Evolutionary conservation across 139 green algal genomes (phyloP).

Genomic region (Chlamydomonas schloesseri): DNA sequence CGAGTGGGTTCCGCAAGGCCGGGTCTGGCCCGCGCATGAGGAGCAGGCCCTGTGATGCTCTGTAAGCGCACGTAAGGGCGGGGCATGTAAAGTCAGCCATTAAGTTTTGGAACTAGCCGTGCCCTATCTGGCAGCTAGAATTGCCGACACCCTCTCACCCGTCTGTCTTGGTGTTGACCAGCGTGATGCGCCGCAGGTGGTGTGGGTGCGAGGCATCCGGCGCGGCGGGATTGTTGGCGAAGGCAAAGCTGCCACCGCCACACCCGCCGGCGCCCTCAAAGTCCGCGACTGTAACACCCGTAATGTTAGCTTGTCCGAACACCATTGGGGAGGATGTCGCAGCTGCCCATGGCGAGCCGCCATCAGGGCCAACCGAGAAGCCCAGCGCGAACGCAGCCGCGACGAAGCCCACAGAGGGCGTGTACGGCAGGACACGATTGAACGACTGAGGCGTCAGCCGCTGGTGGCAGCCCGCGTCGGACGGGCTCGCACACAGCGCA

Average conservation of each 20-base stretch:
- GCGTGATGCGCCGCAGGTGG: constrained; percentile 41
- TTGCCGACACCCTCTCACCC: neutral
- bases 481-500: constrained; percentile 4
- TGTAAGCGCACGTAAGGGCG: neutral
- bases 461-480: constrained; percentile 52
- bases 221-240: constrained; percentile 56
- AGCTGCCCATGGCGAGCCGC: constrained; percentile 50
- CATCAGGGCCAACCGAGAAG: constrained; percentile 61
- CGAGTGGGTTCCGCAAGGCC: constrained; percentile 50
- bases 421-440: constrained; percentile 48
- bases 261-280: constrained; percentile 52
- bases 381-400: constrained; percentile 50
- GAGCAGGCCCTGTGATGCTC: constrained; percentile 20
- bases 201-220: constrained; percentile 67
- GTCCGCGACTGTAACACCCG: constrained; percentile 47
- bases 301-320: constrained; percentile 42
- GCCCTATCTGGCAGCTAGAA: no score
- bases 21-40: constrained; percentile 38
- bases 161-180: constrained; percentile 21
- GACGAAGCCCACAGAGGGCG: constrained; percentile 33
- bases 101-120: no score
- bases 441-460: constrained; percentile 52
- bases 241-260: constrained; percentile 38
- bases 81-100: neutral
- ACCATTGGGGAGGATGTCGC: constrained; percentile 56